Percentiles rank a stretch among this genome's conserved stretches.
Evolutionary conservation across 768 basidiomycete species (phyloP).

Genomic region (Mycena haematopus): DNA sequence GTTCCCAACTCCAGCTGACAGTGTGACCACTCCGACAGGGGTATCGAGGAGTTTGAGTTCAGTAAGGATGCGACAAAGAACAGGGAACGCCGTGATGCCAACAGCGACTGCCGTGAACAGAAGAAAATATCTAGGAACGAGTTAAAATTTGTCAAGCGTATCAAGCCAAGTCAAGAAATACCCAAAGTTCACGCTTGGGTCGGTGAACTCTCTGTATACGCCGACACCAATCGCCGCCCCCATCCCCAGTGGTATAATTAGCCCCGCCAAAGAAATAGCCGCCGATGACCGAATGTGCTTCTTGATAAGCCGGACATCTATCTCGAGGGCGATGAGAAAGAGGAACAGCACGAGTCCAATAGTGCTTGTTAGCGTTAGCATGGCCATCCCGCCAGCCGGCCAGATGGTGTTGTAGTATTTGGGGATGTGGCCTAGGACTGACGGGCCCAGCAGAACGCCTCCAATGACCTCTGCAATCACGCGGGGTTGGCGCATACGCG

Average conservation of each 20-base stretch:
- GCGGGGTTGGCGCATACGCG: constrained; percentile 82
- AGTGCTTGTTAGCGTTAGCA: constrained; percentile 75
- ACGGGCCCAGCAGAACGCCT: constrained; percentile 84
- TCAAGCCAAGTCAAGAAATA: constrained; percentile 24
- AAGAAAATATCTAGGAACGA: constrained; percentile 56
- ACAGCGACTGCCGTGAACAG: constrained; percentile 87
- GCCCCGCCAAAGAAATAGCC: constrained; percentile 68
- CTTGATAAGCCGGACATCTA: constrained; percentile 73
- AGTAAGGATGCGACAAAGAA: constrained; percentile 84
- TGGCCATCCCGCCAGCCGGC: constrained; percentile 54
- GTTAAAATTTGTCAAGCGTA: background rate
- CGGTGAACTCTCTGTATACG: constrained; percentile 72
- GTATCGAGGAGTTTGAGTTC: constrained; percentile 85
- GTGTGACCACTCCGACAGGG: constrained; percentile 80
- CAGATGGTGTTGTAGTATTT: constrained; percentile 69
- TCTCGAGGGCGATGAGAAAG: constrained; percentile 86
- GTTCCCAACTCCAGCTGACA: constrained; percentile 85
- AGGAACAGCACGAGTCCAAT: constrained; percentile 81
- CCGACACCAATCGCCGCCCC: constrained; percentile 80
- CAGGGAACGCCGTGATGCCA: constrained; percentile 83
- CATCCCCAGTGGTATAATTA: constrained; percentile 79
- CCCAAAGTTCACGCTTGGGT: constrained; percentile 66
- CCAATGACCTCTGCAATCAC: constrained; percentile 94
- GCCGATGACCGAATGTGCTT: constrained; percentile 65
- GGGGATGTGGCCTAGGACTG: constrained; percentile 82